These are phyloP conservation scores for Mallotus japonicus DNA, from an alignment of 441 rosid genomes.

Conservation along the genomic window DNA sequence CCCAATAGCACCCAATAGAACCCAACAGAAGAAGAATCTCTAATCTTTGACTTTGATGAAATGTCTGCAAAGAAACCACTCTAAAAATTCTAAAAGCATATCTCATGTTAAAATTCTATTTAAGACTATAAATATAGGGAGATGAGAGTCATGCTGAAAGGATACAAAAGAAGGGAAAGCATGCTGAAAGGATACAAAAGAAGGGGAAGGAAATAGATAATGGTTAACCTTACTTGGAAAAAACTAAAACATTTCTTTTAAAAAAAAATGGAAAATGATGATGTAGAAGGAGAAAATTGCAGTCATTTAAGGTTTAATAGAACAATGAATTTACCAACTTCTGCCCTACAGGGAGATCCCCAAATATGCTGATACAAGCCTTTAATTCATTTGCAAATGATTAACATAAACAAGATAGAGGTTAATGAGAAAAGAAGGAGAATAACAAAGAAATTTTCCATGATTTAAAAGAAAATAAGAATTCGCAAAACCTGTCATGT, in stretches of 20 bases:
- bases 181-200: background rate
- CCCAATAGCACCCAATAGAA: background rate
- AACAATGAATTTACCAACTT: background rate
- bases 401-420: slow-evolving; percentile 6
- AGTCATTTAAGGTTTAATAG: background rate
- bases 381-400: background rate
- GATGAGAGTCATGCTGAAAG: background rate
- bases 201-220: background rate
- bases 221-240: background rate
- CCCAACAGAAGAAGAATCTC: background rate
- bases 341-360: background rate
- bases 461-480: background rate
- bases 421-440: background rate
- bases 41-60: background rate
- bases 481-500: slow-evolving; percentile 39
- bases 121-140: background rate
- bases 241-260: background rate
- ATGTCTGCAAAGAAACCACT: background rate
- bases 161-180: too few relatives aligned
- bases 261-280: background rate
- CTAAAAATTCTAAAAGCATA: background rate
- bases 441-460: slow-evolving; percentile 4
- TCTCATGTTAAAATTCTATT: background rate
- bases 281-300: background rate
- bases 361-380: background rate